A percentile compares a stretch with the other conserved stretches of the same genome.
Conservation (phyloP, 1,284 basidiomycete species). For the Ceratobasidium sp. region DNA sequence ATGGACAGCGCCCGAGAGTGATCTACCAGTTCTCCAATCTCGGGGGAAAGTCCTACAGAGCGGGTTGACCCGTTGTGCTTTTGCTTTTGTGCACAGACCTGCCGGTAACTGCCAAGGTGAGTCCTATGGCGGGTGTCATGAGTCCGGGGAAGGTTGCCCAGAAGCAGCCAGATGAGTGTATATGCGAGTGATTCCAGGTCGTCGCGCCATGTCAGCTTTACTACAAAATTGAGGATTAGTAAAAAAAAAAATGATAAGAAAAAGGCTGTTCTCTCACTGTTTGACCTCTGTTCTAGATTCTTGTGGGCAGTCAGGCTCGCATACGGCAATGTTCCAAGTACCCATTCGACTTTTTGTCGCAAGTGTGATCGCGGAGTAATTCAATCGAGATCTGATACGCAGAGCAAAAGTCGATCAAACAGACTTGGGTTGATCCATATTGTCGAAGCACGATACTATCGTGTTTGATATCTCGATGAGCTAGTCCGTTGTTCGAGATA, state of each 20-base stretch:
- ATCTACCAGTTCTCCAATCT: conserved; percentile 64
- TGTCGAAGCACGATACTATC: conserved; percentile 67
- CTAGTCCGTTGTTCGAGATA: conserved; percentile 64
- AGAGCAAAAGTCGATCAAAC: conserved; percentile 96
- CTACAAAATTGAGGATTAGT: conserved; percentile 50
- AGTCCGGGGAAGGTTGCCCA: conserved; percentile 91
- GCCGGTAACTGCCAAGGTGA: conserved; percentile 58
- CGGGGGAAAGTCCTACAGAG: conserved; percentile 83
- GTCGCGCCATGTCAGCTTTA: conserved; percentile 82
- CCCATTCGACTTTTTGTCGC: conserved; percentile 88
- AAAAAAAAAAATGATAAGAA: neutral
- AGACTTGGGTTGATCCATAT: conserved; percentile 65
- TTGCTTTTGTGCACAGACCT: conserved; percentile 51
- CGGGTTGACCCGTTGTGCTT: conserved; percentile 54
- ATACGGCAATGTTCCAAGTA: conserved; percentile 88
- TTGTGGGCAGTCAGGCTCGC: conserved; percentile 95
- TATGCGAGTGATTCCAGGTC: conserved; percentile 93
- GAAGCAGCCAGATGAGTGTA: conserved; percentile 92
- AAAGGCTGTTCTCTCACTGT: conserved; percentile 76
- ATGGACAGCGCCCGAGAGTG: neutral
- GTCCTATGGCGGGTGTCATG: conserved; percentile 71
- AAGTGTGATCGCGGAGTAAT: conserved; percentile 85
- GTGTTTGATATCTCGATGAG: conserved; percentile 68
- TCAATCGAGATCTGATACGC: conserved; percentile 93
- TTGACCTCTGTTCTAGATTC: too few relatives aligned